Percentiles rank a stretch among this genome's conserved stretches.
These are phyloP conservation scores for Stipa capillata DNA, from an alignment of 176 grass and related monocot genomes.

Conservation along the genomic window DNA sequence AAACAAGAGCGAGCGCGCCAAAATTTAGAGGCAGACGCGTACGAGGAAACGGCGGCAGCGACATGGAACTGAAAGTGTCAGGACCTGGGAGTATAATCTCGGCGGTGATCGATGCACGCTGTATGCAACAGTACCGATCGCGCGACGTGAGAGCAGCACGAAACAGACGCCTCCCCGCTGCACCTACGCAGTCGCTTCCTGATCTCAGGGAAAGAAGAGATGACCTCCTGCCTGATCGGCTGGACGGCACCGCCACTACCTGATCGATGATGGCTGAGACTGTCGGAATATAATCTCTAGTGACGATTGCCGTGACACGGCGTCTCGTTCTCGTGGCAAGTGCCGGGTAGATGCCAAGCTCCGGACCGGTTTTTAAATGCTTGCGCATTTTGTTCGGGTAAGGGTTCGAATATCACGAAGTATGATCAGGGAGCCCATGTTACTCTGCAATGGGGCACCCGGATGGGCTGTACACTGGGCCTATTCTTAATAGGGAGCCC, in stretches of 20 bases:
- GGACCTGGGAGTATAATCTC: not conserved
- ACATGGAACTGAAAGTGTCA: not conserved
- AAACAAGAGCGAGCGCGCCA: not conserved
- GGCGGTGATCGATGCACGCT: not conserved
- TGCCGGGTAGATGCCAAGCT: not conserved
- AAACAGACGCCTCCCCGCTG: not conserved
- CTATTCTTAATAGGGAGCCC: too few relatives aligned
- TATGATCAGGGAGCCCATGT: too few relatives aligned
- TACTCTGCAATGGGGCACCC: too few relatives aligned
- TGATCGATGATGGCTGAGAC: not conserved
- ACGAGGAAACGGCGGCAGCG: not conserved
- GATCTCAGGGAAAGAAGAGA: not conserved
- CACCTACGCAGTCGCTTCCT: too few relatives aligned
- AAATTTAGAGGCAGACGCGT: not conserved
- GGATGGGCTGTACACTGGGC: not conserved
- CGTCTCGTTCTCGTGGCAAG: not conserved
- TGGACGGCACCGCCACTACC: not conserved
- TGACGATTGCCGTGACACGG: not conserved
- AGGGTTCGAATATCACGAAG: too few relatives aligned
- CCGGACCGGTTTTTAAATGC: not conserved
- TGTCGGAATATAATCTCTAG: constrained; percentile 22
- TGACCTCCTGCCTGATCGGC: not conserved
- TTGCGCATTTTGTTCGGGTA: not conserved
- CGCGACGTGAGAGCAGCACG: not conserved
- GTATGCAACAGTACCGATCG: too few relatives aligned